Evolutionary conservation across 2,329 filamentous ascomycete genomes (phyloP), one percentile per base, ranked within the genome.

Genomic region (Aspergillus ustus): DNA sequence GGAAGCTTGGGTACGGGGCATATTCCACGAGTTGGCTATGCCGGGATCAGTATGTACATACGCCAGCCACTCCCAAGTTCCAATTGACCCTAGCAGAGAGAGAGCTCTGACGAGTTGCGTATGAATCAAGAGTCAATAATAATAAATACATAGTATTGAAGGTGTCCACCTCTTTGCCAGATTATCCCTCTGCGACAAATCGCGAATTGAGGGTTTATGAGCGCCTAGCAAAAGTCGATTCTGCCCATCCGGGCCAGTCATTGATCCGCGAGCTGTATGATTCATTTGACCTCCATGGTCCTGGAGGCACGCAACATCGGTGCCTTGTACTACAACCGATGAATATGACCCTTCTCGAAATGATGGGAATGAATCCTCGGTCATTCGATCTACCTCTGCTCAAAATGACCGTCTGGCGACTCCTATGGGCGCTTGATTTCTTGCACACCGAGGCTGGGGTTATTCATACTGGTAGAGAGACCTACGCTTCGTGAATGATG

Each of bases 11-110:
- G 1, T 81, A 70, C 63, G 78, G 78, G 17, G 72, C 71, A 28
- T 77, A 74, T 22, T 81, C 78, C 1, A 82, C 78, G 0, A 77
- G 78, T 15, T 81, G 78, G 78, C 73, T 82, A 19, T 77, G 77
- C 19, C 72, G 67, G 43, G 76, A 81, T 65, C 66, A 77, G 9
- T 67, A 59, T n/a, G n/a, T n/a, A n/a, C n/a, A n/a, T n/a, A n/a
- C n/a, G n/a, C n/a, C n/a, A n/a, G n/a, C n/a, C n/a, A n/a, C n/a
- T n/a, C n/a, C n/a, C n/a, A n/a, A n/a, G n/a, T n/a, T n/a, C n/a
- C n/a, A n/a, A n/a, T n/a, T n/a, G n/a, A n/a, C n/a, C n/a, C n/a
- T n/a, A n/a, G n/a, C n/a, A n/a, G n/a, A n/a, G n/a, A n/a, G n/a
- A n/a, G n/a, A n/a, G n/a, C n/a, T n/a, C n/a, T n/a, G n/a, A n/a